Conservation (phyloP, 345 rosid genomes). For the Populus nigra region DNA sequence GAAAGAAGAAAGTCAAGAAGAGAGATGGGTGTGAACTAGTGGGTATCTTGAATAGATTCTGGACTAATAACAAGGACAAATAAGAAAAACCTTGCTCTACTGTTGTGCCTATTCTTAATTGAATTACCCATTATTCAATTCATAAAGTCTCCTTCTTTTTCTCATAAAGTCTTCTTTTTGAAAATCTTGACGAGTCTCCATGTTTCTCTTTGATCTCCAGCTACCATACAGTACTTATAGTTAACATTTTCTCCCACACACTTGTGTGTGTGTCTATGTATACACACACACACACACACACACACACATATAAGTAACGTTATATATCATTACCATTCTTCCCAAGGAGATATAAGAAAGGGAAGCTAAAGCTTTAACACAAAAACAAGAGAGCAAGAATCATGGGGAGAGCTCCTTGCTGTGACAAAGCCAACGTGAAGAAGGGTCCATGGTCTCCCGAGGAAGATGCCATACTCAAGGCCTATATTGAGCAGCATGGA, state of each 20-base stretch:
- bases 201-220: conserved; percentile 58
- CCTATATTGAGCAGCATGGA: conserved; percentile 63
- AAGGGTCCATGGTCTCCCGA: conserved; percentile 37
- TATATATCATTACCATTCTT: conserved; percentile 27
- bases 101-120: conserved; percentile 30
- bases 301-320: conserved; percentile 23
- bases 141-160: conserved; percentile 26
- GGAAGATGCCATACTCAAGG: conserved; percentile 53
- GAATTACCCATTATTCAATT: conserved; percentile 30
- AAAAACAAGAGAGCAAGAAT: not conserved
- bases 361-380: conserved; percentile 4
- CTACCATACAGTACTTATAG: conserved; percentile 38
- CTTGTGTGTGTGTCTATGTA: too few relatives aligned
- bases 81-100: conserved; percentile 46
- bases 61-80: conserved; percentile 23
- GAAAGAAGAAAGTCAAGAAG: not conserved
- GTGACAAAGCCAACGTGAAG: conserved; percentile 31
- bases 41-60: conserved; percentile 20
- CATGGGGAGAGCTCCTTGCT: conserved; percentile 37
- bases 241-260: conserved; percentile 12
- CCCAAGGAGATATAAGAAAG: conserved; percentile 11
- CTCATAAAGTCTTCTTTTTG: conserved; percentile 37
- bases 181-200: conserved; percentile 36
- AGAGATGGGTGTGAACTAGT: not conserved
- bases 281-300: not conserved